These are phyloP conservation scores for Scedosporium boydii DNA, from an alignment of 2,329 filamentous ascomycete genomes.

Conservation along the genomic window DNA sequence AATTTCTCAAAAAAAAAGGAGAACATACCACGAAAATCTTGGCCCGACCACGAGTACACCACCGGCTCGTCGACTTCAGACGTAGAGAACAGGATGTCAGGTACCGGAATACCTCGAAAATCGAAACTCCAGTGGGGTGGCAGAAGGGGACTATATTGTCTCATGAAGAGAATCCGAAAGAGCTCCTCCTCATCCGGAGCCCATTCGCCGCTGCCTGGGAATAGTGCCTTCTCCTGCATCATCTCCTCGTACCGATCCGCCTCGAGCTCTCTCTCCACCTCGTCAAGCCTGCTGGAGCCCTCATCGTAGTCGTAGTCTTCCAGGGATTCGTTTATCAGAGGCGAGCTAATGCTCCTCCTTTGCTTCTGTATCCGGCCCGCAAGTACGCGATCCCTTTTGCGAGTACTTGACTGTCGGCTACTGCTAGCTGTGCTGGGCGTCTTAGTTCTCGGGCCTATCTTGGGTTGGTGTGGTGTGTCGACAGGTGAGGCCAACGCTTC, in stretches of 20 bases:
- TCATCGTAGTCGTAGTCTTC: conserved; percentile 4
- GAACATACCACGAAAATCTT: conserved; percentile 26
- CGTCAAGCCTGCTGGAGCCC: neutral
- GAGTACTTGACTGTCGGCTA: neutral
- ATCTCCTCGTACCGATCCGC: conserved; percentile 24
- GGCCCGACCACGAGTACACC: conserved; percentile 25
- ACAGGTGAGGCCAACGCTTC: too few species aligned
- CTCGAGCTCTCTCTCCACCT: conserved; percentile 5
- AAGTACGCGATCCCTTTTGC: neutral
- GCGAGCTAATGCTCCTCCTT: neutral
- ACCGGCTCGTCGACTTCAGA: conserved; percentile 21
- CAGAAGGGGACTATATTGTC: conserved; percentile 30
- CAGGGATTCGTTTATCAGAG: neutral
- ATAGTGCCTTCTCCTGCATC: conserved; percentile 30
- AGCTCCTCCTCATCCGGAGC: conserved; percentile 37
- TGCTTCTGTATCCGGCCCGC: conserved; percentile 2
- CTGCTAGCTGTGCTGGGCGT: conserved; percentile 2
- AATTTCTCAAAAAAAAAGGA: neutral
- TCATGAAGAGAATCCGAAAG: conserved; percentile 30
- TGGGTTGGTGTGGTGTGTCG: too few species aligned
- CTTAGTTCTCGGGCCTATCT: neutral
- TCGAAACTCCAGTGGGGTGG: conserved; percentile 30
- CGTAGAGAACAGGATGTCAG: conserved; percentile 24
- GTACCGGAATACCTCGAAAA: conserved; percentile 29
- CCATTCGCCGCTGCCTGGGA: conserved; percentile 37